These are phyloP conservation scores for Cutaneotrichosporon spelunceum DNA, from an alignment of 1,284 basidiomycete species.

Conservation along the genomic window DNA sequence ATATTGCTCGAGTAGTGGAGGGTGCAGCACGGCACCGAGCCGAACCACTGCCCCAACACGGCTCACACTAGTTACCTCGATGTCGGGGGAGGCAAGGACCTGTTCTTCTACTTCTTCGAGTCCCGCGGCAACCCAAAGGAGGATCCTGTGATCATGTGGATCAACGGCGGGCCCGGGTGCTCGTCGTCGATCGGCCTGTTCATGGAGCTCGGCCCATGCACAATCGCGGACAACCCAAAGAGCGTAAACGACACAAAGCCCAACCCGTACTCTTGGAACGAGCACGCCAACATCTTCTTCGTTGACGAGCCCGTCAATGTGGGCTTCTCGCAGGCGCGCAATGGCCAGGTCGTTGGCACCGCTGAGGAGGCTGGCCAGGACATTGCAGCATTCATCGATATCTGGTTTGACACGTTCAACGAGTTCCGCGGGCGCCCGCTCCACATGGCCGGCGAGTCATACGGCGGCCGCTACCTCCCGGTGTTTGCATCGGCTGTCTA, in stretches of 20 bases:
- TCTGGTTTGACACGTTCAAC: conserved; percentile 70
- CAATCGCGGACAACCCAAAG: conserved; percentile 42
- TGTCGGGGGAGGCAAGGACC: conserved; percentile 66
- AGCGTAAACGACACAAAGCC: conserved; percentile 48
- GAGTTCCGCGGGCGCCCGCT: conserved; percentile 63
- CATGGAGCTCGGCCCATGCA: conserved; percentile 55
- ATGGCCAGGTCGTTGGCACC: conserved; percentile 59
- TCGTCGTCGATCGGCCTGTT: conserved; percentile 54
- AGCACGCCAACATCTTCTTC: conserved; percentile 52
- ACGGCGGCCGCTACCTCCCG: conserved; percentile 68
- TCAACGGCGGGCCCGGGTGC: conserved; percentile 53
- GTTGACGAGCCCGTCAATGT: conserved; percentile 59
- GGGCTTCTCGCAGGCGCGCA: conserved; percentile 65
- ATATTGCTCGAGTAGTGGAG: not conserved
- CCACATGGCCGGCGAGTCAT: conserved; percentile 65
- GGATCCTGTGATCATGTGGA: conserved; percentile 54
- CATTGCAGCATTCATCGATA: conserved; percentile 65
- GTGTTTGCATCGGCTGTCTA: conserved; percentile 74
- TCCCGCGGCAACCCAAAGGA: conserved; percentile 64
- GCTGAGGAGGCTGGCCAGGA: conserved; percentile 71
- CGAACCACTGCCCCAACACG: not conserved
- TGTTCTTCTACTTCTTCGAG: conserved; percentile 85
- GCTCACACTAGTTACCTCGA: conserved; percentile 54
- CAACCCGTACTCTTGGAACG: conserved; percentile 55
- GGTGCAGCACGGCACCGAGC: not conserved